Conservation (phyloP, 257 asterid genomes). For the Lantana camara region DNA sequence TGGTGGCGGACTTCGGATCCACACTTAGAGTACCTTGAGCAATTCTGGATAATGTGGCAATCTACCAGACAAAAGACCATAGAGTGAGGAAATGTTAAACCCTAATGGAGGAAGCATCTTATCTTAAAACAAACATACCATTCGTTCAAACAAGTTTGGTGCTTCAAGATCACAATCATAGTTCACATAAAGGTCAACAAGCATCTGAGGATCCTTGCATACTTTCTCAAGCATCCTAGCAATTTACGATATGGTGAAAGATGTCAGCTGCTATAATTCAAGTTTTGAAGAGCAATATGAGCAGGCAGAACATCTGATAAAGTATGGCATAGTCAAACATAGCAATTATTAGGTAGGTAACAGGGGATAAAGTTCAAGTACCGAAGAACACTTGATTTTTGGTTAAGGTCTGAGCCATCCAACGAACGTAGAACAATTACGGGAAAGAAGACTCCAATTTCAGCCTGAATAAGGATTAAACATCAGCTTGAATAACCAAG, state of each 20-base stretch:
- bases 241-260: conserved; percentile 28
- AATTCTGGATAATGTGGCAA: conserved; percentile 76
- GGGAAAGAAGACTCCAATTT: conserved; percentile 96
- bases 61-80: conserved; percentile 49
- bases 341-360: conserved; percentile 12
- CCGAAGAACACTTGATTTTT: conserved; percentile 82
- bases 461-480: conserved; percentile 63
- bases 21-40: conserved; percentile 86
- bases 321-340: not conserved
- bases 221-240: conserved; percentile 95
- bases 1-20: conserved; percentile 78
- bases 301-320: conserved; percentile 5
- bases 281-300: conserved; percentile 4
- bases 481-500: conserved; percentile 29
- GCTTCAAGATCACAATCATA: conserved; percentile 99
- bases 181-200: conserved; percentile 93
- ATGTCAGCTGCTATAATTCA: conserved; percentile 13
- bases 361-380: conserved; percentile 36
- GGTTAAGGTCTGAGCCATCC: conserved; percentile 90
- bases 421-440: conserved; percentile 77
- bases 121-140: conserved; percentile 49
- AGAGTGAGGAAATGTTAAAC: conserved; percentile 32
- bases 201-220: conserved; percentile 96
- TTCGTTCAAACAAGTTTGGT: conserved; percentile 91
- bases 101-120: conserved; percentile 20